These are phyloP conservation scores for Alternaria dauci DNA, from an alignment of 2,329 filamentous ascomycete genomes.

Conservation along the genomic window DNA sequence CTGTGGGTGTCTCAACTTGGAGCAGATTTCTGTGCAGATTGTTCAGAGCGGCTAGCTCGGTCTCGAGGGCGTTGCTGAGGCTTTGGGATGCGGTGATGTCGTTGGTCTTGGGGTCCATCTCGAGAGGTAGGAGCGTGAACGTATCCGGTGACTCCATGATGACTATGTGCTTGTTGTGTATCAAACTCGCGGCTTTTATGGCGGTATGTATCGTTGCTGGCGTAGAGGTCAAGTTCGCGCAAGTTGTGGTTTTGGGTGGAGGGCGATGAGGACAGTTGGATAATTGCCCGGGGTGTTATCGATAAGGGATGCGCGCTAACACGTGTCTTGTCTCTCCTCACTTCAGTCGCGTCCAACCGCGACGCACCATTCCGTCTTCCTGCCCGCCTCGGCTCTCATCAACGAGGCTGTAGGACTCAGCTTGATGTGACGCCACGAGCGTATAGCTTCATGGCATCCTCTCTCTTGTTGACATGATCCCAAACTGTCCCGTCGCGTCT, in stretches of 20 bases:
- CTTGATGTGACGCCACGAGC: background rate
- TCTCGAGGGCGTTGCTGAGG: slow-evolving; percentile 46
- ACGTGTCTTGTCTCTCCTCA: slow-evolving; percentile 16
- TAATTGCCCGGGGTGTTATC: slow-evolving; percentile 25
- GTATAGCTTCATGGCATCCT: background rate
- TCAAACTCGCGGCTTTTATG: background rate
- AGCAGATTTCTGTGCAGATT: slow-evolving; percentile 78
- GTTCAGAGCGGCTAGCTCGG: slow-evolving; percentile 75
- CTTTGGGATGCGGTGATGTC: slow-evolving; percentile 64
- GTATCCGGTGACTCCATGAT: slow-evolving; percentile 61
- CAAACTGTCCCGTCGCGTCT: background rate
- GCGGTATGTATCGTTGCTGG: background rate
- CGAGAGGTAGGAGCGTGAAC: slow-evolving; percentile 83
- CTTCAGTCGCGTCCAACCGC: background rate
- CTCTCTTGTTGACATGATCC: background rate
- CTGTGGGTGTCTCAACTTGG: slow-evolving; percentile 67
- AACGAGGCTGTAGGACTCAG: background rate
- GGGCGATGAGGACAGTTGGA: slow-evolving; percentile 36
- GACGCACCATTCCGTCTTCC: background rate
- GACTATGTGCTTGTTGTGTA: background rate
- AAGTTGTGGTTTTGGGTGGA: slow-evolving; percentile 9
- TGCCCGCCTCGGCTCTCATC: background rate
- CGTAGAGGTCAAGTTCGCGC: background rate
- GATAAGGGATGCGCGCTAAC: slow-evolving; percentile 25
- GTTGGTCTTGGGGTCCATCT: slow-evolving; percentile 84